phyloP scores from a whole-genome alignment of 2,329 filamentous ascomycete species.

The Pseudogymnoascus sp. region DNA sequence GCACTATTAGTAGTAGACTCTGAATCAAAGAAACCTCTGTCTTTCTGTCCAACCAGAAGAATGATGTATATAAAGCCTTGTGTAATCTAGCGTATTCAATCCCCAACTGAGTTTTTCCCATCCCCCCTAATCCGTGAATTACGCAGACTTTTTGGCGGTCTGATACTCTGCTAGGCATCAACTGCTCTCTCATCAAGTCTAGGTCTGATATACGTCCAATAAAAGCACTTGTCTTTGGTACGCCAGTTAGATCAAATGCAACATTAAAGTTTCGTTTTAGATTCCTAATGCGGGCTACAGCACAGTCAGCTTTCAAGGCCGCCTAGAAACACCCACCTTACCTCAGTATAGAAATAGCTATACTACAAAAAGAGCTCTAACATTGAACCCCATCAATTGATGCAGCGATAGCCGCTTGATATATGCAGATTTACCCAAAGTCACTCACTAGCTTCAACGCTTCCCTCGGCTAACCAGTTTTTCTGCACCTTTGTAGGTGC shows the following conservation, averaged over 20 bases:
- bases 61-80: constrained; percentile 21
- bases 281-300: constrained; percentile 9
- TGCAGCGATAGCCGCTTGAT: background rate
- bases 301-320: background rate
- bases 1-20: constrained; percentile 22
- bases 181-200: constrained; percentile 11
- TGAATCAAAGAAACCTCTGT: constrained; percentile 26
- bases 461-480: constrained; percentile 11
- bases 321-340: background rate
- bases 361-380: background rate
- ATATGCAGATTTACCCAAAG: background rate
- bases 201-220: constrained; percentile 16
- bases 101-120: constrained; percentile 11
- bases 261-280: constrained; percentile 10
- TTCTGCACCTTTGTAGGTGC: constrained; percentile 13
- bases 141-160: constrained; percentile 15
- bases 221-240: constrained; percentile 15
- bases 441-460: background rate
- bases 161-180: constrained; percentile 11
- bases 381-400: background rate
- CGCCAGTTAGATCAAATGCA: constrained; percentile 14
- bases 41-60: constrained; percentile 30
- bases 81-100: constrained; percentile 21
- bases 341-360: background rate
- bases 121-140: constrained; percentile 7